Base-by-base conservation (phyloP, 1,284 basidiomycete species). In the Cutaneotrichosporon sp. region DNA sequence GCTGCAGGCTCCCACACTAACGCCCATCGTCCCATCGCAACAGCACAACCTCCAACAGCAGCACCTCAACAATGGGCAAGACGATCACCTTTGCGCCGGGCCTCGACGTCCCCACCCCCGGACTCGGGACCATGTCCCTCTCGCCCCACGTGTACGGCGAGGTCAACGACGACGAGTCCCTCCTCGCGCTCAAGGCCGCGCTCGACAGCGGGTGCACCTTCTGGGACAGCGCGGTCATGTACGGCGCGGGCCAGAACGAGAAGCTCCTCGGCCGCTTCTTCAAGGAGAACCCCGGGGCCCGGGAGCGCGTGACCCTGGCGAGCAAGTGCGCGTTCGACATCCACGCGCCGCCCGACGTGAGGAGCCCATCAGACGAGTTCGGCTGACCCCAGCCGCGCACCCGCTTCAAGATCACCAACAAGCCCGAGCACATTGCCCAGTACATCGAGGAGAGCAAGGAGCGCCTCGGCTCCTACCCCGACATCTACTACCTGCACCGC, bases 401-500 rank as follows among this genome's bases (percentile, higher is more conserved):
- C 14, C 47, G 18, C 14, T 22, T 53, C 33, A 62, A 52, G 2
- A 63, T 67, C 22, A 73, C 68, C 62, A 73, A 73, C 64, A 66
- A 56, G 29, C 58, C 65, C 3, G 72, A 68, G 10, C 78, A 79
- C 68, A 77, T 78, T 56, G 63, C 70, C 9, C 57, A 72, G 49
- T 76, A 73, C 50, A 75, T 75, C 58, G 72, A 75, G 29, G 74
- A 68, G 10, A 72, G 76, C 24, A 72, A 73, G 34, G 54, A 74
- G 47, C 66, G 79, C 18, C 69, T 81, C 10, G 75, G 77, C 1
- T 67, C 72, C 3, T 67, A 74, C 25, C 75, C 80, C 25, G 80
- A 81, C 63, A 67, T 81, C 22, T 81, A 78, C 70, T 82, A 82
- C 63, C 67, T 77, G 11, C 80, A 82, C 63, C 72, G 81, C 13